Percentiles rank a stretch among this genome's conserved stretches.
Conservation (phyloP, 306 rosid species). For the Begonia peltatifolia region DNA sequence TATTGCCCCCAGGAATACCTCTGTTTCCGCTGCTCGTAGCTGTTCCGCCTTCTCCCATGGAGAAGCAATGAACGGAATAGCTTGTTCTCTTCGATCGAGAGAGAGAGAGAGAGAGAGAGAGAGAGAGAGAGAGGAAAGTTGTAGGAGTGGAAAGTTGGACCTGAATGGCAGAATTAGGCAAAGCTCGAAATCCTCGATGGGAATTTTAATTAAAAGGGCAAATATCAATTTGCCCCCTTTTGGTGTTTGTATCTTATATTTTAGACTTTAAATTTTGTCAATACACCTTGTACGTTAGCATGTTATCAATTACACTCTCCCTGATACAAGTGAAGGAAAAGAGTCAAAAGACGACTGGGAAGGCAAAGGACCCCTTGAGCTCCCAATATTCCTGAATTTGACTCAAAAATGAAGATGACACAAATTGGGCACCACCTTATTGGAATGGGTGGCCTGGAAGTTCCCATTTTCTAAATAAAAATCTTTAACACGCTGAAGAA, state of each 20-base stretch:
- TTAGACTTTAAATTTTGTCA: too few relatives aligned
- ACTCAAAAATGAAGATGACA: slow-evolving; percentile 58
- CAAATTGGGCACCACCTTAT: slow-evolving; percentile 83
- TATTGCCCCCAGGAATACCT: slow-evolving; percentile 4
- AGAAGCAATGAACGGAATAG: too few relatives aligned
- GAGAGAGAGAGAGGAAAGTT: too few relatives aligned
- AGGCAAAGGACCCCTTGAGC: slow-evolving; percentile 64
- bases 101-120: too few relatives aligned
- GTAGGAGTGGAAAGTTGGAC: too few relatives aligned
- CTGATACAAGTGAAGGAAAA: slow-evolving; percentile 62
- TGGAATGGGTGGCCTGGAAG: slow-evolving; percentile 79
- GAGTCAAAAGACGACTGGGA: slow-evolving; percentile 52
- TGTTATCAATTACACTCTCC: too few relatives aligned
- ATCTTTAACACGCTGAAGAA: slow-evolving; percentile 8
- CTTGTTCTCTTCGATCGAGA: too few relatives aligned
- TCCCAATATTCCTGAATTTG: slow-evolving; percentile 81
- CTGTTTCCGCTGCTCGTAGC: slow-evolving; percentile 15
- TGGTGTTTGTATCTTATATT: too few relatives aligned
- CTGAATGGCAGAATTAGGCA: too few relatives aligned
- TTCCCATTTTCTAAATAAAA: slow-evolving; percentile 42
- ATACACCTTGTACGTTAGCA: too few relatives aligned
- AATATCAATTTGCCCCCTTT: too few relatives aligned
- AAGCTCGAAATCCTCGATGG: too few relatives aligned
- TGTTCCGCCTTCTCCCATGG: slow-evolving; percentile 57
- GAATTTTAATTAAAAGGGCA: slow-evolving; percentile 10